Base-by-base conservation (phyloP, 1,284 basidiomycete genomes). In the Leccinum pallidistipes region DNA sequence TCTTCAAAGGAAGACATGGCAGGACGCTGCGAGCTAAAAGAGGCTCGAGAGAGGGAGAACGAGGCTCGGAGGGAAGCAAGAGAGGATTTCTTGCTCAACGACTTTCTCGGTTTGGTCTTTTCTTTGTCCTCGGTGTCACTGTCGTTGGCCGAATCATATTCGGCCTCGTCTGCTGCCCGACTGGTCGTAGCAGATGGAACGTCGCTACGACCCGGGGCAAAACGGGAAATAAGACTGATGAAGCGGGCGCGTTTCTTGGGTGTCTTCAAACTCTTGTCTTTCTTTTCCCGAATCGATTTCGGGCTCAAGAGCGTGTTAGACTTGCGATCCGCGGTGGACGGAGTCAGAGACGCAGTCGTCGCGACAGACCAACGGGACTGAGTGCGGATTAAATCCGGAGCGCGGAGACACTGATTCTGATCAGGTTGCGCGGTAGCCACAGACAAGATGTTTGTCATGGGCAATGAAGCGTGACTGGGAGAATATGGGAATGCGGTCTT, bases 171-270 rank as follows among this genome's bases (percentile, higher is more conserved):
- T 6, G 36, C 45, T 0, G 59, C 38, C 6, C 40, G 64, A 5
- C 38, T 49, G 5, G 58, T 61, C 3, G 62, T 55, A 0, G 57
- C 29, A 2, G 69, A 57, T 10, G 64, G 49, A 2, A 55, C 7
- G 5, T 74, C 71, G 5, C 24, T 31, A 16, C 73, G 74, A 27
- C 72, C 65, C 0, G 71, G 74, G 1, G 74, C 75, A 10, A 73
- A 27, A 3, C 71, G 72, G 0, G 73, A 74, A 6, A 73, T 73
- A 54, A 73, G 69, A 55, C 67, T 74, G 34, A 76, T 71, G 55
- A 73, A 74, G n/a, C 74, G 72, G 0, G 73, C 21, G 10, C 71
- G 71, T 50, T 76, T 76, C 49, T 64, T 71, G 6, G 73, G 72
- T 0, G 67, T 62, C 54, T 75, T 76, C 6, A 62, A 3, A 5